Conservation (phyloP, 106 monocot species). For the Cymbidium sinense region DNA sequence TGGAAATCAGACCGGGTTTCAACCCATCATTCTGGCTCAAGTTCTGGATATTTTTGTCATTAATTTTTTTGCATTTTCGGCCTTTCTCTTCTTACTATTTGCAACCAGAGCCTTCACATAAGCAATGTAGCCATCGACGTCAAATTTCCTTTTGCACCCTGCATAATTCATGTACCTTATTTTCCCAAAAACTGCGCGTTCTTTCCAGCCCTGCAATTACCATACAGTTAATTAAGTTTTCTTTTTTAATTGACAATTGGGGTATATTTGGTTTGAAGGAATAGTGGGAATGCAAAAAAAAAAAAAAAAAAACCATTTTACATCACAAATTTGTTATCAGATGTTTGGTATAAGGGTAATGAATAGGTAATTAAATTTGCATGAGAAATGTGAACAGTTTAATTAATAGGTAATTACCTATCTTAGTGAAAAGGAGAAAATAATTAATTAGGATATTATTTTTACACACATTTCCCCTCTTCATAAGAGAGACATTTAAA, state of each 20-base stretch:
- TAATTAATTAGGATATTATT: no score
- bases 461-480: no score
- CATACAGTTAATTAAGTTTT: not conserved
- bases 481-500: no score
- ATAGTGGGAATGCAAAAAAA: no score
- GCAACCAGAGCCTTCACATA: slow-evolving; percentile 52
- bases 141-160: slow-evolving; percentile 97
- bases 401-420: no score
- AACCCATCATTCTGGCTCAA: not conserved
- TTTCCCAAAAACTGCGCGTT: slow-evolving; percentile 92
- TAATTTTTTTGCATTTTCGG: not conserved
- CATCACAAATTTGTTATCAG: not conserved
- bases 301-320: no score
- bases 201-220: slow-evolving; percentile 81
- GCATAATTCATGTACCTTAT: slow-evolving; percentile 98
- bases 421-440: no score
- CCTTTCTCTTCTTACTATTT: slow-evolving; percentile 65
- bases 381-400: not conserved
- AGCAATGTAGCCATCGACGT: slow-evolving; percentile 83
- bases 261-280: no score
- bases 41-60: not conserved
- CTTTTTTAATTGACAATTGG: not conserved
- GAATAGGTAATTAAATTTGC: not conserved
- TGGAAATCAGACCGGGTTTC: not conserved
- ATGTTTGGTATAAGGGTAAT: not conserved